Conservation (phyloP, 116 monocot species). For the Trichopus zeylanicus region DNA sequence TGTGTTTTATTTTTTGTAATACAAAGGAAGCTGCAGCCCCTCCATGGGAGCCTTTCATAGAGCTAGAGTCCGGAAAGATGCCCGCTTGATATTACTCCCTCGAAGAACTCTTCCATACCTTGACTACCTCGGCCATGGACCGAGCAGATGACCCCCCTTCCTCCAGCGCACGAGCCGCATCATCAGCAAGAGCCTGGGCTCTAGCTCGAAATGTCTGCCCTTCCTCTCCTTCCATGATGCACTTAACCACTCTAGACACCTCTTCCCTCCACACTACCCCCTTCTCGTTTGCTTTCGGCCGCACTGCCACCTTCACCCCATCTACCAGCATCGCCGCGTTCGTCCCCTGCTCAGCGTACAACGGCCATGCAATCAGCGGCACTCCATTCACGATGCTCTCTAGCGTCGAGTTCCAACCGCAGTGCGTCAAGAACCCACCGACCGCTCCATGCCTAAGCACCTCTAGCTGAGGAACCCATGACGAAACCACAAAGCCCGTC, state of each 20-base stretch:
- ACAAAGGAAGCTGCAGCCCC: too few relatives aligned
- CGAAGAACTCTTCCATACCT: too few relatives aligned
- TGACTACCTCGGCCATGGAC: too few relatives aligned
- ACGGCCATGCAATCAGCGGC: conserved; percentile 4
- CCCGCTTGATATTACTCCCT: too few relatives aligned
- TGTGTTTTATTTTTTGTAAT: too few relatives aligned
- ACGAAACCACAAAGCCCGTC: background rate
- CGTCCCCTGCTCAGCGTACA: conserved; percentile 6
- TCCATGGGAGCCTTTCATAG: too few relatives aligned
- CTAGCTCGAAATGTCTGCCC: background rate
- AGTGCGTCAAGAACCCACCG: conserved; percentile 1
- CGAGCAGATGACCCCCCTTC: too few relatives aligned
- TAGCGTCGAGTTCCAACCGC: conserved; percentile 4
- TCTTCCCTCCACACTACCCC: conserved; percentile 4
- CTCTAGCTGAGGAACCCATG: background rate
- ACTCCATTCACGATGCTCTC: conserved; percentile 8
- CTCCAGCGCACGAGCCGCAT: too few relatives aligned
- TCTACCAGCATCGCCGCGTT: conserved; percentile 3
- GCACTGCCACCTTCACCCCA: conserved; percentile 2
- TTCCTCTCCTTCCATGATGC: conserved; percentile 5
- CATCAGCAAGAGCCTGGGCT: background rate
- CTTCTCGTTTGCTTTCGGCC: background rate
- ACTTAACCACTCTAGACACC: background rate
- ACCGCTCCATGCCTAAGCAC: background rate
- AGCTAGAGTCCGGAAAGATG: too few relatives aligned